Base-by-base conservation (phyloP, 2,329 filamentous ascomycete genomes). In the Alternaria alternata region DNA sequence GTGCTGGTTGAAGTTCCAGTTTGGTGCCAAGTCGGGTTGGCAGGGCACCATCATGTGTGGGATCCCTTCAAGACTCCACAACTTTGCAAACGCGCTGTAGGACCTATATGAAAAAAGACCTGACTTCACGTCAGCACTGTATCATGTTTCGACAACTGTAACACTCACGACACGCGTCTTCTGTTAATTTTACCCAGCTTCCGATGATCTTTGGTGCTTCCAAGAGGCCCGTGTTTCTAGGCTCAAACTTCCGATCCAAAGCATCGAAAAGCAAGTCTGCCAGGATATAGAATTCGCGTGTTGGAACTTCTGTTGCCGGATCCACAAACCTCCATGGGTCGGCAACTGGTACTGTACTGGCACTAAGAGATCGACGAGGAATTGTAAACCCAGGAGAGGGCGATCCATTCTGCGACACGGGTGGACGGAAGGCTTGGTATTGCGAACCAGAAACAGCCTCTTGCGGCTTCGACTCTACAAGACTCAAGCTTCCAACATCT, bases 241-340 rank as follows among this genome's bases (percentile, higher is more conserved):
- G 75, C 46, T 77, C 75, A 48, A 69, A 76, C 49, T 67, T 75
- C n/a, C 67, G 57, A 43, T 78, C 74, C 22, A 78, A 42, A 7
- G 67, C 67, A 54, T 78, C 75, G 48, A 75, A 78, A 11, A 78
- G 48, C 44, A 78, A 43, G 46, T 78, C 75, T 11, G 75, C 75
- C 20, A 78, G 64, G 11, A 75, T 69, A 24, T 75, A 77, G 55
- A 78, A 78, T 43, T 78, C 75, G 28, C 72, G 67, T 6, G 75
- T 78, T 11, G 75, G 74, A 24, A 69, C 55, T 54, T 77, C 75
- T 6, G 74, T 77, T 0, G 59, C 47, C 47, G 72, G 62, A 51
- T 78, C 74, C 14, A 70, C 74, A 46, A 77, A 69, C 39, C 74
- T 66, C 75, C 75, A 78, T 9, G 74, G 75, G 53, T 76, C 75